Evolutionary conservation across 2,329 filamentous ascomycete species (phyloP), one percentile per base, ranked within the genome.

Genomic region (Pezicula neosporulosa): DNA sequence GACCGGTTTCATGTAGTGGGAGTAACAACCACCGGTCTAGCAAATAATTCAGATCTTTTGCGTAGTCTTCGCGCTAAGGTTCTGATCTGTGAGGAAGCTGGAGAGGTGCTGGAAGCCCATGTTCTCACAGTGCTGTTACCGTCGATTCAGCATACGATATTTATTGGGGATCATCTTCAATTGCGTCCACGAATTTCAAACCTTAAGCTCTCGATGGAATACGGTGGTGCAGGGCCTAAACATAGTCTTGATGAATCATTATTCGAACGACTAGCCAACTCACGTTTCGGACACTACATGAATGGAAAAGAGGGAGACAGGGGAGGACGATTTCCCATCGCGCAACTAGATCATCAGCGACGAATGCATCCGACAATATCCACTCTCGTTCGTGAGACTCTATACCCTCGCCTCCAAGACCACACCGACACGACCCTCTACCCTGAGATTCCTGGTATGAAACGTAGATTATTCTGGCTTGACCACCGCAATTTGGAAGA

Each of bases 311-410:
- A 28, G 27, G 27, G 27, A 56, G 43, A 39, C 49, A 18, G 57
- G 55, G 37, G 48, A 53, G 12, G 54, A 57, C 0, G 41, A 57
- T 6, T 49, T 67, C 0, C 66, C 69, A 0, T 64, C 70, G 6
- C 66, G 64, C 6, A 63, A 64, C 2, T 68, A 89, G 3, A 70
- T 82, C 10, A 77, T 75, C 85, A 90, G 61, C 70, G 83, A 12
- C 75, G 85, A 10, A 89, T 89, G 84, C 75, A 78, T 47, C 86
- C 85, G 0, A 72, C 72, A 0, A 84, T 90, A 9, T 76, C 86
- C 0, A 63, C 66, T 2, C 73, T 90, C 0, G 70, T 89, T 8
- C 71, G 81, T 1, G 66, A 73, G 0, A 78, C 80, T 0, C 63
- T 86, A 0, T 89, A 89, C 53, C 78, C 77, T 0, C 57, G 69